Evolutionary conservation across 2,329 filamentous ascomycete species (phyloP).

Genomic region (Ophiostoma ips): DNA sequence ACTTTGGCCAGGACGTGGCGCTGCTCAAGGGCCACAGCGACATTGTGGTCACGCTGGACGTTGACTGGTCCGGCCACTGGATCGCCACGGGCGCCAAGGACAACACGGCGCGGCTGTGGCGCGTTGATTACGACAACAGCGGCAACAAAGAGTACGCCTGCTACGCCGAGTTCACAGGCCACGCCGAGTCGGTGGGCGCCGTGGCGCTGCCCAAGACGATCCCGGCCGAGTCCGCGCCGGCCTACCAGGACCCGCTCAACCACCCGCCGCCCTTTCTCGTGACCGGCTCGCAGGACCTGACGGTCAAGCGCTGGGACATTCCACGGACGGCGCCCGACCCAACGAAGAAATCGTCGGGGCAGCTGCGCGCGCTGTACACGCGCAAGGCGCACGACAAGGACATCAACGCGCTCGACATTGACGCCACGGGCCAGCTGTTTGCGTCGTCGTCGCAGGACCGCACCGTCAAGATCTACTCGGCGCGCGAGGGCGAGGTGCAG

Average conservation of each 20-base stretch:
- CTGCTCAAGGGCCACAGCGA: conserved; percentile 83
- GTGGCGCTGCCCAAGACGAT: conserved; percentile 63
- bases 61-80: conserved; percentile 96
- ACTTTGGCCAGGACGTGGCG: conserved; percentile 82
- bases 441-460: conserved; percentile 94
- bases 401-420: conserved; percentile 86
- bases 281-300: conserved; percentile 90
- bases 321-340: conserved; percentile 34
- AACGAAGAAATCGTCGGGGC: conserved; percentile 24
- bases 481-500: conserved; percentile 76
- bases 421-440: conserved; percentile 62
- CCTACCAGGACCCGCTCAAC: conserved; percentile 57
- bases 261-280: conserved; percentile 74
- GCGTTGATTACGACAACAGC: conserved; percentile 47
- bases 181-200: conserved; percentile 86
- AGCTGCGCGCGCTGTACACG: conserved; percentile 62
- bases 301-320: conserved; percentile 87
- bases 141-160: conserved; percentile 48
- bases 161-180: conserved; percentile 57
- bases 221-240: conserved; percentile 55
- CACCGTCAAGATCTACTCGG: conserved; percentile 92
- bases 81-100: conserved; percentile 93
- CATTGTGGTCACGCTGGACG: conserved; percentile 86
- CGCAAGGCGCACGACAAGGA: conserved; percentile 97
- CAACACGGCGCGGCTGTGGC: conserved; percentile 85